Conservation (phyloP, 257 asterid species). For the Nicotiana paniculata region DNA sequence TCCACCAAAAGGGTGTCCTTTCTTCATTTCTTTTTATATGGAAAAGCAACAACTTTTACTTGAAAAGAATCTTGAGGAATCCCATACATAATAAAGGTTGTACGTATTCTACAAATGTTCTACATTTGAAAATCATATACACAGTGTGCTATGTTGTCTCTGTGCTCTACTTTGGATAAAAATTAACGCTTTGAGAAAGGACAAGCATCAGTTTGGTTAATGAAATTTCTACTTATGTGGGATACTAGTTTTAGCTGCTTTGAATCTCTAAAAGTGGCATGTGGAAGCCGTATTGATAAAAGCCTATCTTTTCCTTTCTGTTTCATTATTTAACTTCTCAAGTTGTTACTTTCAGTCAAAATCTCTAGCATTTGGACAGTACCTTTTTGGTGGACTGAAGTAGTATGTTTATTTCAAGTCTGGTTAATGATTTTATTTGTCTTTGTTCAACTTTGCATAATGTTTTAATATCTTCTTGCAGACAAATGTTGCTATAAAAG, state of each 20-base stretch:
- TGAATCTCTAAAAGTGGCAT: background rate
- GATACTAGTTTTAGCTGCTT: background rate
- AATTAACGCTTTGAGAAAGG: background rate
- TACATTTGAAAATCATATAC: background rate
- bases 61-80: background rate
- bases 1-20: background rate
- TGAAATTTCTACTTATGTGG: background rate
- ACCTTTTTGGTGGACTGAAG: background rate
- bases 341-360: background rate
- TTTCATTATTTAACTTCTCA: background rate
- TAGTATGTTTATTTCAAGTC: background rate
- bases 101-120: background rate
- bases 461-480: conserved; percentile 12
- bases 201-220: background rate
- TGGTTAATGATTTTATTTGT: background rate
- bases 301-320: background rate
- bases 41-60: background rate
- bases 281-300: background rate
- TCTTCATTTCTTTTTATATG: background rate
- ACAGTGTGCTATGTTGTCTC: background rate
- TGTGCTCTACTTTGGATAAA: background rate
- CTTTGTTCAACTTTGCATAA: background rate
- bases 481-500: conserved; percentile 62
- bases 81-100: background rate
- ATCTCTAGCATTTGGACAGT: background rate